Evolutionary conservation across 75 land plant genomes (phyloP).

Genomic region (Cunninghamia lanceolata): DNA sequence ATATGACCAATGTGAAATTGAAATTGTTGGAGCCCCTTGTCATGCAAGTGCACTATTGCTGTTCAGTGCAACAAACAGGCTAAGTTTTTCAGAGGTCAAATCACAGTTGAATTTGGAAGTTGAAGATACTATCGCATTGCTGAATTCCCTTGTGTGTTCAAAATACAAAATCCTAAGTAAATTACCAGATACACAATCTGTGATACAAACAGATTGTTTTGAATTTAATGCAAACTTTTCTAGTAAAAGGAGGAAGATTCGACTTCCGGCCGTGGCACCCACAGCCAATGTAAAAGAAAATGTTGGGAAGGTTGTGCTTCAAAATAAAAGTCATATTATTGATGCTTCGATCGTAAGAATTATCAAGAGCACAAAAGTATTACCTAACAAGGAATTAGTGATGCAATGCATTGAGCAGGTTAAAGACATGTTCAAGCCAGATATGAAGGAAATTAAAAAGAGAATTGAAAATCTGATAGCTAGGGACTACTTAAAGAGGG

Average conservation of each 20-base stretch:
- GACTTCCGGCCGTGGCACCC: not conserved
- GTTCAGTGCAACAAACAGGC: constrained; percentile 50
- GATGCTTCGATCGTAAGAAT: constrained; percentile 90
- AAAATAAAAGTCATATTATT: constrained; percentile 58
- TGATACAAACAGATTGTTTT: constrained; percentile 65
- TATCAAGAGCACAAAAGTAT: constrained; percentile 84
- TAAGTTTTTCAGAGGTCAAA: constrained; percentile 45
- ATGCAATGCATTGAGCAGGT: constrained; percentile 80
- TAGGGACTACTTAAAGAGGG: constrained; percentile 65
- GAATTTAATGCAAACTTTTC: constrained; percentile 89
- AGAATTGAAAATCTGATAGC: constrained; percentile 42
- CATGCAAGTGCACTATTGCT: constrained; percentile 79
- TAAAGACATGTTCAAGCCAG: constrained; percentile 18
- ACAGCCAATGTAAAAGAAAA: constrained; percentile 91
- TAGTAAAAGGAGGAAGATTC: constrained; percentile 56
- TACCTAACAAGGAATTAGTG: constrained; percentile 78
- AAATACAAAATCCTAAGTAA: constrained; percentile 75
- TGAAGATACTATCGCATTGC: constrained; percentile 51
- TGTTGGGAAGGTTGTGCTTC: constrained; percentile 37
- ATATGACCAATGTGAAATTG: constrained; percentile 78
- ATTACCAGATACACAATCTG: constrained; percentile 8
- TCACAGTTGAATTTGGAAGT: constrained; percentile 34
- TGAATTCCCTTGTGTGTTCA: constrained; percentile 81
- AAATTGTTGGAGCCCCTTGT: constrained; percentile 76
- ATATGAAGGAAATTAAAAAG: constrained; percentile 46